Conservation (phyloP, 257 asterid species). For the Mentha longifolia region DNA sequence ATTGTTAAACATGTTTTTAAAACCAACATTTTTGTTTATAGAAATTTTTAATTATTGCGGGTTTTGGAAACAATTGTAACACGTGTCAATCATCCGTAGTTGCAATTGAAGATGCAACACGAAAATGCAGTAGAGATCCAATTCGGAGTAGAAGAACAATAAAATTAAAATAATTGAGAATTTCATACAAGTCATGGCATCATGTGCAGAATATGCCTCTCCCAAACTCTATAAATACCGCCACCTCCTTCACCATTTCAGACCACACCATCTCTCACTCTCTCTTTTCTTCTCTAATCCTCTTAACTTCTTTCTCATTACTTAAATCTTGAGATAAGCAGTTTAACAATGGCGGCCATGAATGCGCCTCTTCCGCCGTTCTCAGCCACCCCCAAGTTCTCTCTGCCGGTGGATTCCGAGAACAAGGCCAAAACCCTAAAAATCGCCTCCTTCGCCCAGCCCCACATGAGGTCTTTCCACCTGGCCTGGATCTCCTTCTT, state of each 20-base stretch:
- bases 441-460: constrained; percentile 47
- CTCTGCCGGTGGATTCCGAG: constrained; percentile 56
- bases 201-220: neutral
- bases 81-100: no score
- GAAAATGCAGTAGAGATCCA: no score
- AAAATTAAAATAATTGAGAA: neutral
- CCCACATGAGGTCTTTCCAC: constrained; percentile 75
- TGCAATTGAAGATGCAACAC: no score
- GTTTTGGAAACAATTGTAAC: no score
- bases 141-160: neutral
- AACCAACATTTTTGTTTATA: no score
- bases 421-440: constrained; percentile 54
- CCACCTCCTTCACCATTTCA: neutral
- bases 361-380: constrained; percentile 54
- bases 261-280: neutral
- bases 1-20: no score
- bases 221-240: neutral
- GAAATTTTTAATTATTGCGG: no score
- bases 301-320: no score
- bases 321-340: no score
- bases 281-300: no score
- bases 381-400: constrained; percentile 42
- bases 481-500: constrained; percentile 74
- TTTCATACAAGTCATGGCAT: neutral
- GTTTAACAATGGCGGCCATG: constrained; percentile 37